phyloP scores from a whole-genome alignment of 371 early-diverging fungal genomes.

The Mortierella sp. region DNA sequence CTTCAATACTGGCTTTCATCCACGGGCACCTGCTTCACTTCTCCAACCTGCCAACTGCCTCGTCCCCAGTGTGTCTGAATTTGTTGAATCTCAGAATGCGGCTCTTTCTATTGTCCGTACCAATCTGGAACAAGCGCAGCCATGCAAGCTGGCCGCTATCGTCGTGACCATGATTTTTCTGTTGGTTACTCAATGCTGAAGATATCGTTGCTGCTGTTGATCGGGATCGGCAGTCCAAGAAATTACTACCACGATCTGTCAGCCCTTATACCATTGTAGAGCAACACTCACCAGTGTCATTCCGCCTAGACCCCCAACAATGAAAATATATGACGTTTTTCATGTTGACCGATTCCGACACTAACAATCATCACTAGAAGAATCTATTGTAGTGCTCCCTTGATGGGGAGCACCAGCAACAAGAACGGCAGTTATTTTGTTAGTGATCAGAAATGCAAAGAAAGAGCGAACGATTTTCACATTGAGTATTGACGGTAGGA shows the following conservation, averaged over 20 bases:
- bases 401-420: too few species aligned
- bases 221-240: conserved; percentile 3
- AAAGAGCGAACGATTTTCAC: too few species aligned
- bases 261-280: background rate
- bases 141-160: background rate
- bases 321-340: conserved; percentile 4
- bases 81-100: conserved; percentile 1
- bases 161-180: background rate
- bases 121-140: background rate
- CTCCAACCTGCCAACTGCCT: background rate
- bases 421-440: too few species aligned
- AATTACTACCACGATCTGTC: background rate
- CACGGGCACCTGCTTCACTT: background rate
- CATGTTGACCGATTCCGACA: conserved; percentile 1
- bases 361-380: background rate
- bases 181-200: conserved; percentile 6
- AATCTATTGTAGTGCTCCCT: too few species aligned
- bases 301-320: background rate
- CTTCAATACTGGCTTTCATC: conserved; percentile 36
- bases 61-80: background rate
- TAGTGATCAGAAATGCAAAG: too few species aligned
- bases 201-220: background rate
- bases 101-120: background rate
- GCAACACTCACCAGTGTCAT: conserved; percentile 1
- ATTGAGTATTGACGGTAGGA: too few species aligned